Conservation (phyloP, 441 rosid species). For the Pelargonium australe region DNA sequence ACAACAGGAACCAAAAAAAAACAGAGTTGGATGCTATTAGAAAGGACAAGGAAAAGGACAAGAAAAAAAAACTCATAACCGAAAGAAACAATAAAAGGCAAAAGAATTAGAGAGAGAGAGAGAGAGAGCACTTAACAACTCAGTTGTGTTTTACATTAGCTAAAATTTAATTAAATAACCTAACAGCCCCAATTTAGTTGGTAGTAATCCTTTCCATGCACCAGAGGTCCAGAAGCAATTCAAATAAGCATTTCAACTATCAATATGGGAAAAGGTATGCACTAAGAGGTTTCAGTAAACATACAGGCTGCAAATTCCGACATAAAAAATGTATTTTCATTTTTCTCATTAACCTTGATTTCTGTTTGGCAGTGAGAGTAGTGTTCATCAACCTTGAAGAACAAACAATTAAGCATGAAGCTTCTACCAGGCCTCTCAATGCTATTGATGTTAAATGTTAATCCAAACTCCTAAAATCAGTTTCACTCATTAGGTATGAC, state of each 20-base stretch:
- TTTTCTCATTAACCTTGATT: not conserved
- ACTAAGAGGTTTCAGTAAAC: not conserved
- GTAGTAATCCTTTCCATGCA: not conserved
- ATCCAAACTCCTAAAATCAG: not conserved
- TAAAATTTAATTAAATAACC: not conserved
- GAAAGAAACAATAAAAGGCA: not conserved
- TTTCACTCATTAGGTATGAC: not conserved
- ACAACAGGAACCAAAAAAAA: not conserved
- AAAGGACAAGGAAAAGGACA: too few relatives aligned
- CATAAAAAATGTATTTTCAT: not conserved
- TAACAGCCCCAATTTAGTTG: not conserved
- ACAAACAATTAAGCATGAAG: not conserved
- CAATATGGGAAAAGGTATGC: not conserved
- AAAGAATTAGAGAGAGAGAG: not conserved
- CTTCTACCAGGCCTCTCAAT: not conserved
- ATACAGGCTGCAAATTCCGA: not conserved
- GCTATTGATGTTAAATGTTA: not conserved
- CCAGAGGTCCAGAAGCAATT: not conserved
- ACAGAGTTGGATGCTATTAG: too few relatives aligned
- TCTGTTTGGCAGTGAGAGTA: not conserved
- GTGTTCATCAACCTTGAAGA: not conserved
- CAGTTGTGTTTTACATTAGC: not conserved
- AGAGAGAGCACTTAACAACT: not conserved
- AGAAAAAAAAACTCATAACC: not conserved
- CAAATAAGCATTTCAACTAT: not conserved